Conservation (phyloP, 768 basidiomycete species). For the Pisolithus microcarpus region DNA sequence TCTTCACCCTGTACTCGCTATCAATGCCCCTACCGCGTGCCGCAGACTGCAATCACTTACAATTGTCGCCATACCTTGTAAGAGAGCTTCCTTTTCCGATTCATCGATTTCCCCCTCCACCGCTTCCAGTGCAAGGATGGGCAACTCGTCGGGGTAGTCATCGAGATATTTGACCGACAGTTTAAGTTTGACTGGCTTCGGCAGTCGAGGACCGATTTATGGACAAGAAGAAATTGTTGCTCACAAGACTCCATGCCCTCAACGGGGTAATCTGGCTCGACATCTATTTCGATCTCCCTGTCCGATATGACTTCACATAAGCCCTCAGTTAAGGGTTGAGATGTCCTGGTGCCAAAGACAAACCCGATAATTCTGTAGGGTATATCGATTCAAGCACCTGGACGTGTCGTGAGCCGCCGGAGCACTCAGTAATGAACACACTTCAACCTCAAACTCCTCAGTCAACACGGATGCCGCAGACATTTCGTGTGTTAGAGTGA, state of each 20-base stretch:
- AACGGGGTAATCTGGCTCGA: constrained; percentile 76
- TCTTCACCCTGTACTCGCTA: constrained; percentile 56
- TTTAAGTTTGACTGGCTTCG: constrained; percentile 60
- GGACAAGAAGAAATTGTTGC: constrained; percentile 14
- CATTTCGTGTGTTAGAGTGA: constrained; percentile 32
- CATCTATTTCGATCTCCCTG: constrained; percentile 71
- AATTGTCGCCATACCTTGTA: constrained; percentile 50
- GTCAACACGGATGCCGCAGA: constrained; percentile 54
- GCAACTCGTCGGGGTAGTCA: constrained; percentile 78
- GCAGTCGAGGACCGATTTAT: constrained; percentile 8
- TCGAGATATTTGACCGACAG: constrained; percentile 73
- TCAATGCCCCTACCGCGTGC: not conserved
- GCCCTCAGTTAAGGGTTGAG: constrained; percentile 37
- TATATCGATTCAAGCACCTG: constrained; percentile 96
- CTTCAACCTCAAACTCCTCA: constrained; percentile 84
- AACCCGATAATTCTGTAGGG: constrained; percentile 87
- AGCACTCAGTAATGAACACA: constrained; percentile 4
- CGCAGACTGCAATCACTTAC: constrained; percentile 31
- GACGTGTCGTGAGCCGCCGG: constrained; percentile 8
- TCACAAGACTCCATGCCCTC: constrained; percentile 53
- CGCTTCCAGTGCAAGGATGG: constrained; percentile 59
- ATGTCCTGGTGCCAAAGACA: constrained; percentile 37
- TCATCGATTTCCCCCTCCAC: constrained; percentile 61
- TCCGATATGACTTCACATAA: constrained; percentile 75
- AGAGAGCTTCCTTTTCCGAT: constrained; percentile 45